phyloP scores from a whole-genome alignment of 129 eudicot species.

The Kitagawia praeruptora region DNA sequence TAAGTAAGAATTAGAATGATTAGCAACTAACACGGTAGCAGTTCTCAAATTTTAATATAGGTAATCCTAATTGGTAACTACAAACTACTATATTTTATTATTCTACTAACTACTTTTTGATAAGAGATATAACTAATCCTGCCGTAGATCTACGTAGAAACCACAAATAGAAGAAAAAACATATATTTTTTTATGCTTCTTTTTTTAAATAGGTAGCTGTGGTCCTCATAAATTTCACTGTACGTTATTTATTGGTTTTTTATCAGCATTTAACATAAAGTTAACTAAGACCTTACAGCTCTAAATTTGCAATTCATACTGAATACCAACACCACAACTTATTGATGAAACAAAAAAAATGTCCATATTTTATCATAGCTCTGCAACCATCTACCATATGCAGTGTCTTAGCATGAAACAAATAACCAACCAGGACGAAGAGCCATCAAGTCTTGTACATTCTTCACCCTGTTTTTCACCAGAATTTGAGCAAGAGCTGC shows the following conservation, averaged over 20 bases:
- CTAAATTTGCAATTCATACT: neutral
- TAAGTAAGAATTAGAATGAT: neutral
- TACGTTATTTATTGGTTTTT: neutral
- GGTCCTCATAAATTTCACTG: neutral
- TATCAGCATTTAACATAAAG: neutral
- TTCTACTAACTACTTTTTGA: too few relatives aligned
- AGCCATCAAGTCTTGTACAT: conserved; percentile 53
- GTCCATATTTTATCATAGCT: neutral
- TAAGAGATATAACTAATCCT: neutral
- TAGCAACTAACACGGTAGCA: neutral
- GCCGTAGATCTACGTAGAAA: neutral
- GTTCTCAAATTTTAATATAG: neutral
- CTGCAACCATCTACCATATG: neutral
- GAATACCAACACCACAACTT: neutral
- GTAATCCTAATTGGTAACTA: neutral
- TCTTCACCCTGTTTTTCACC: conserved; percentile 54
- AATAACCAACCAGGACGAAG: conserved; percentile 44
- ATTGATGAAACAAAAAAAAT: neutral
- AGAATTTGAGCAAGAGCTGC: conserved; percentile 73
- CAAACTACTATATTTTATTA: too few relatives aligned
- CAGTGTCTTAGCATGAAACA: neutral
- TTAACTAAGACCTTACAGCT: neutral
- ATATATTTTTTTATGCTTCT: neutral
- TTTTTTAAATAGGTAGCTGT: neutral
- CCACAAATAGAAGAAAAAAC: neutral